Base-by-base conservation (phyloP, 2,329 filamentous ascomycete genomes). In the Alternaria sp. region DNA sequence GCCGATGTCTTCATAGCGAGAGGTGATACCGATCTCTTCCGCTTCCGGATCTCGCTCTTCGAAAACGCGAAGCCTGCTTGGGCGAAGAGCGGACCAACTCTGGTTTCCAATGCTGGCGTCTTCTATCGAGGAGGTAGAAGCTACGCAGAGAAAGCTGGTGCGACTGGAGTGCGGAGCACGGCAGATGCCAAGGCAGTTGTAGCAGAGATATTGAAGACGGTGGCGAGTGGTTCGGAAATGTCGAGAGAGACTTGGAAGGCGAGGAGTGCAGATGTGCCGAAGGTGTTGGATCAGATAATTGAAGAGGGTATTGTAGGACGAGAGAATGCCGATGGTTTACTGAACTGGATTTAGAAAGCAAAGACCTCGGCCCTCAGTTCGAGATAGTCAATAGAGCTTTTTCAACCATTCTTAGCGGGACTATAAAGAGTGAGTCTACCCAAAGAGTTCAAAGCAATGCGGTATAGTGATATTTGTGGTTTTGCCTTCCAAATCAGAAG, bases 201-300 rank as follows among this genome's bases (percentile, higher is more conserved):
- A 22, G 83, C 80, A 3, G 80, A 81, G 61, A 81, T 83, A 18
- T 59, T 87, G 57, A 75, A 75, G 60, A 79, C 81, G 45, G 77
- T 78, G 12, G 65, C 81, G 40, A 68, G 62, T 52, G 69, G 69
- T 3, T 62, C 54, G 9, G 75, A 70, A 32, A 80, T 76, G 5
- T 77, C 81, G 45, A 79, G 76, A 38, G 73, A 70, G 32, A 77
- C 77, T 52, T 74, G 82, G 66, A 79, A 77, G 41, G 74, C 78
- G 41, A 73, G 80, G 30, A 73, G 76, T 61, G 69, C 78, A n/a
- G 77, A 81, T 30, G 77, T 82, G 20, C 63, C 82, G 50, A 74
- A 78, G 54, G 81, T 83, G 27, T 74, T 85, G 27, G 81, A 83
- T 60, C 82, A 84, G 46, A 83, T 85, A 78, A 80, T 85, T 18